Conservation (phyloP, 495 filamentous ascomycete genomes). For the Penicillium bovifimosum region DNA sequence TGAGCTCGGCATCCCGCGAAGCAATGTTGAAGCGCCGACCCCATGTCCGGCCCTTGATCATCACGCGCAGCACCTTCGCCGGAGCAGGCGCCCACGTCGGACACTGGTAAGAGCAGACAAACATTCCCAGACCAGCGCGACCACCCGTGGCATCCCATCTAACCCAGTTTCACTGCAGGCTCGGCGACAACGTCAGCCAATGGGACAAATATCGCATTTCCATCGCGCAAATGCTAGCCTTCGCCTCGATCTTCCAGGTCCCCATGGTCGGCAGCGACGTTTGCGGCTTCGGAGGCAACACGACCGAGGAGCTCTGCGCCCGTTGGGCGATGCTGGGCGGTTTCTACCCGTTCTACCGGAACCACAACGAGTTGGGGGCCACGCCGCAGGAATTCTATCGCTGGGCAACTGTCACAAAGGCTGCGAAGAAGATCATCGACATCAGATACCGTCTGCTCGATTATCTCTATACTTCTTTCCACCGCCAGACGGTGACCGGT, state of each 20-base stretch:
- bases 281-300: constrained; percentile 69
- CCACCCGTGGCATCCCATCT: not conserved
- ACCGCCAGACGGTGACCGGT: constrained; percentile 56
- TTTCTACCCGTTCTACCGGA: constrained; percentile 78
- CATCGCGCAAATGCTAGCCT: constrained; percentile 66
- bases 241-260: constrained; percentile 75
- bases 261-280: constrained; percentile 83
- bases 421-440: constrained; percentile 64
- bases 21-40: constrained; percentile 70
- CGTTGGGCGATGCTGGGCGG: constrained; percentile 80
- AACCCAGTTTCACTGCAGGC: constrained; percentile 24
- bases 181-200: constrained; percentile 72
- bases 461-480: constrained; percentile 73
- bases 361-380: constrained; percentile 55
- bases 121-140: no score
- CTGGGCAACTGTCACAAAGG: constrained; percentile 56
- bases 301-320: constrained; percentile 73
- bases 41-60: constrained; percentile 62
- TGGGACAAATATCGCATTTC: constrained; percentile 70
- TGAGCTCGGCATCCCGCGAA: constrained; percentile 59
- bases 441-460: constrained; percentile 72
- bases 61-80: constrained; percentile 79
- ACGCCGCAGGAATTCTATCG: constrained; percentile 74
- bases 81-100: constrained; percentile 74
- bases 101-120: constrained; percentile 54